phyloP scores from a whole-genome alignment of 352 stramenopile species.

The Chrysophaeum taylorii region DNA sequence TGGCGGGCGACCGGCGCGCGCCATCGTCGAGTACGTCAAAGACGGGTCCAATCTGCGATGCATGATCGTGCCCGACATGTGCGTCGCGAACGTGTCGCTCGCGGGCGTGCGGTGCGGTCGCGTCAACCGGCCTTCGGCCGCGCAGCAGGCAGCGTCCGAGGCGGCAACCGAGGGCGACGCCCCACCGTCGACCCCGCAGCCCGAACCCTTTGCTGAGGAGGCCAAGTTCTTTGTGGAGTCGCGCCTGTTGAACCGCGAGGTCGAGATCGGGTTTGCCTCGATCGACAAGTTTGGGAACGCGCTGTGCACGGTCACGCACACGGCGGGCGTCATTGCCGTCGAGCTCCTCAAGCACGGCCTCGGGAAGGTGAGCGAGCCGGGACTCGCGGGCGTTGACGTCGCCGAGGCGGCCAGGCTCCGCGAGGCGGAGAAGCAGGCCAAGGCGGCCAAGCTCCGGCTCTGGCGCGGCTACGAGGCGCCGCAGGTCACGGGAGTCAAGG shows the following conservation, averaged over 20 bases:
- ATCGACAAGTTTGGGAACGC: constrained; percentile 83
- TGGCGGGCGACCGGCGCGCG: constrained; percentile 62
- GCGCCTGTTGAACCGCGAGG: constrained; percentile 73
- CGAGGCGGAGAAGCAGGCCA: constrained; percentile 30
- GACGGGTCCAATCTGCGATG: constrained; percentile 71
- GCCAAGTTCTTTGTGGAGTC: constrained; percentile 79
- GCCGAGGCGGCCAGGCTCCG: constrained; percentile 18
- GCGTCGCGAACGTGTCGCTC: constrained; percentile 75
- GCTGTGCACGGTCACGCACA: constrained; percentile 78
- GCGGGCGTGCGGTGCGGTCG: constrained; percentile 76
- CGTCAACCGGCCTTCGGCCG: constrained; percentile 45
- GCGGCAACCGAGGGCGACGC: constrained; percentile 17
- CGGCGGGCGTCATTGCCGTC: constrained; percentile 76
- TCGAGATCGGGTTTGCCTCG: constrained; percentile 61
- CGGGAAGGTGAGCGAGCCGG: constrained; percentile 75
- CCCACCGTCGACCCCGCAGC: constrained; percentile 30
- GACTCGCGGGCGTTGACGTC: constrained; percentile 31
- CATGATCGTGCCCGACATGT: constrained; percentile 49
- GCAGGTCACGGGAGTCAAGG: constrained; percentile 46
- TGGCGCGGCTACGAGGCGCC: constrained; percentile 69
- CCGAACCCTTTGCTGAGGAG: constrained; percentile 66
- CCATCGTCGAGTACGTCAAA: constrained; percentile 72
- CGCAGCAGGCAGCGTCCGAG: constrained; percentile 14
- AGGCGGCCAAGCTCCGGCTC: constrained; percentile 53
- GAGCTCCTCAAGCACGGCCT: constrained; percentile 76